Evolutionary conservation across 2,329 filamentous ascomycete species (phyloP), one percentile per base, ranked within the genome.

Genomic region (Colletotrichum costaricense): DNA sequence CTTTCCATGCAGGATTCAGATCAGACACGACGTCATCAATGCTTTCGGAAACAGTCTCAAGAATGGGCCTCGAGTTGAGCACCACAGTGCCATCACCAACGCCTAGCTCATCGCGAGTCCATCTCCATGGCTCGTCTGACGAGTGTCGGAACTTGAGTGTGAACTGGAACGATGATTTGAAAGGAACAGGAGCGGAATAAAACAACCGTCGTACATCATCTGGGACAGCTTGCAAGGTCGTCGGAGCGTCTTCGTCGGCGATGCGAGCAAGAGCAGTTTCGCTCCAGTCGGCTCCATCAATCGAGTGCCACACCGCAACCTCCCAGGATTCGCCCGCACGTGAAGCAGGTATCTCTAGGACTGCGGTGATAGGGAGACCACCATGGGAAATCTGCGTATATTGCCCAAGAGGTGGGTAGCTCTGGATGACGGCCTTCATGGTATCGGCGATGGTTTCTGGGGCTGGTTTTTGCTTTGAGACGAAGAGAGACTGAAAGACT

Each of bases 321-420:
- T 97, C 89, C 92, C 94, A 97, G 24, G 86, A 78, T 74, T 90
- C 85, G 19, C 88, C 83, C 8, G 86, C 85, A 59, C 88, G 88
- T 46, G 85, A 85, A 26, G 81, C 82, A 54, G 90, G 89, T 55
- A 92, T 89, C 76, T 95, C 92, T 38, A 97, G 86, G 14, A 95
- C 82, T 7, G 93, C 92, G 0, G 89, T 92, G 76, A 98, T 92
- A 1, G 81, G 80, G 52, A 93, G 84, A 78, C 88, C 76, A 2
- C 78, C 78, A 24, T 80, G 79, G 30, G 85, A 81, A 24, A 94
- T 79, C 62, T 89, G 86, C 2, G 94, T 95, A 28, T 93, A 88
- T 79, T 95, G 93, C 2, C 92, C 94, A 64, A 98, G 82, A 1
- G 94, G 90, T 14, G 95, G 95, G 78, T 91, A 92, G 73, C 86